Evolutionary conservation across 192 early-diverging fungal species (phyloP).

Genomic region (Cetraspora pellucida): DNA sequence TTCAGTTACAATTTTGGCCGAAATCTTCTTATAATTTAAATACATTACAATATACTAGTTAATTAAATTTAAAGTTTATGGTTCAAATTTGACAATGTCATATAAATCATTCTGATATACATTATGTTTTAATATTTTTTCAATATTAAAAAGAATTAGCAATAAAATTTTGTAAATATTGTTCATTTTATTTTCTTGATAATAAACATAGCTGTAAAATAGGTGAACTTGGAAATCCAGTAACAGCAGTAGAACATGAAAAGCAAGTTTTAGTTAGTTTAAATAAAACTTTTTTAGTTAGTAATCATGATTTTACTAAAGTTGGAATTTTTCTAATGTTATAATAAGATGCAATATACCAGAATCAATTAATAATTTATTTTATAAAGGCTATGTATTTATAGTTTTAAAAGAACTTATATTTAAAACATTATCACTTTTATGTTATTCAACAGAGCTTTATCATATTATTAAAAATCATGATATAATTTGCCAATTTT

Average conservation of each 20-base stretch:
- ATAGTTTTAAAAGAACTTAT: too few species aligned
- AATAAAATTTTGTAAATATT: not conserved
- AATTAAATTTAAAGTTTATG: not conserved
- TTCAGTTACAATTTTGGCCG: not conserved
- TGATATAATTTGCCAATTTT: not conserved
- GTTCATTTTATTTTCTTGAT: not conserved
- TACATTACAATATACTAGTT: not conserved
- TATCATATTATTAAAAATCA: not conserved
- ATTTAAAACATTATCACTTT: too few species aligned
- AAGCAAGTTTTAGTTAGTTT: not conserved
- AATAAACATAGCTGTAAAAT: not conserved
- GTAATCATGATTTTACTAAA: not conserved
- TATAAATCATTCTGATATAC: not conserved
- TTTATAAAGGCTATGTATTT: too few species aligned
- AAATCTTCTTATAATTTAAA: not conserved
- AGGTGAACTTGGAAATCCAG: not conserved
- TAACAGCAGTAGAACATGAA: not conserved
- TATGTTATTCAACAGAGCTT: too few species aligned
- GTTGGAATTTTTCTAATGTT: too few species aligned
- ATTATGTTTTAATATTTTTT: not conserved
- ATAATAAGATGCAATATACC: too few species aligned
- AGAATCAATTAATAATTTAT: too few species aligned
- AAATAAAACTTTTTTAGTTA: not conserved
- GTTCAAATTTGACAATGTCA: not conserved
- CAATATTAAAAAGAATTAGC: not conserved